Evolutionary conservation across 331 rosid genomes (phyloP).

Genomic region (Pyracantha coccinea): DNA sequence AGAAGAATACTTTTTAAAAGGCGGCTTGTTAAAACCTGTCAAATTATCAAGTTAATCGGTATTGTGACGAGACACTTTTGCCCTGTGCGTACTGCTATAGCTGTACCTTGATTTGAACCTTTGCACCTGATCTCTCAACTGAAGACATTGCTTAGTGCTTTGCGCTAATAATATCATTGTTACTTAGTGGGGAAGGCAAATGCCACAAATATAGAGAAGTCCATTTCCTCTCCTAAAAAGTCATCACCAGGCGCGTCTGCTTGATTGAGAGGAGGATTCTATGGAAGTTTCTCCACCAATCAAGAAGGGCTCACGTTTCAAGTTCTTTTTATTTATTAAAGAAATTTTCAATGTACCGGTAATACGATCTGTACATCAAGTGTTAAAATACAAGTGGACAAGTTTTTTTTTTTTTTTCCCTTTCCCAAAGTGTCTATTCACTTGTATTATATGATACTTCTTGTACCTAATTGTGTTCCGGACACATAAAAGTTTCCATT

Average conservation of each 20-base stretch:
- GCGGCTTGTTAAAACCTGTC: too few relatives aligned
- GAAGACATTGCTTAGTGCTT: neutral
- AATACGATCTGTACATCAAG: too few relatives aligned
- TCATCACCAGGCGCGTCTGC: neutral
- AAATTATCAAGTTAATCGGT: too few relatives aligned
- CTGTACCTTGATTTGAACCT: neutral
- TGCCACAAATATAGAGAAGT: neutral
- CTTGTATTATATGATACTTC: too few relatives aligned
- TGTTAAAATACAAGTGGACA: neutral
- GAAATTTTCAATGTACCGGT: too few relatives aligned
- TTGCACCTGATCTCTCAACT: neutral
- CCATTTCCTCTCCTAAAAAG: neutral
- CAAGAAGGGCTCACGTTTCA: neutral
- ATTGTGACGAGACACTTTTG: too few relatives aligned
- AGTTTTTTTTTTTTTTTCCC: accelerated
- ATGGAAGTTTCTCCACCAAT: neutral
- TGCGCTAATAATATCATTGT: neutral
- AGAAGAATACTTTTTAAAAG: too few relatives aligned
- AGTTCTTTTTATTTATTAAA: too few relatives aligned
- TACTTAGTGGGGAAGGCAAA: neutral
- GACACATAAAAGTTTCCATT: too few relatives aligned
- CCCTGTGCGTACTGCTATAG: too few relatives aligned
- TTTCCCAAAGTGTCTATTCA: neutral
- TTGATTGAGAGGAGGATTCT: neutral
- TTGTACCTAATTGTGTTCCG: accelerated